Conservation (phyloP, 1,284 basidiomycete species). For the Papiliotrema fonsecae region DNA sequence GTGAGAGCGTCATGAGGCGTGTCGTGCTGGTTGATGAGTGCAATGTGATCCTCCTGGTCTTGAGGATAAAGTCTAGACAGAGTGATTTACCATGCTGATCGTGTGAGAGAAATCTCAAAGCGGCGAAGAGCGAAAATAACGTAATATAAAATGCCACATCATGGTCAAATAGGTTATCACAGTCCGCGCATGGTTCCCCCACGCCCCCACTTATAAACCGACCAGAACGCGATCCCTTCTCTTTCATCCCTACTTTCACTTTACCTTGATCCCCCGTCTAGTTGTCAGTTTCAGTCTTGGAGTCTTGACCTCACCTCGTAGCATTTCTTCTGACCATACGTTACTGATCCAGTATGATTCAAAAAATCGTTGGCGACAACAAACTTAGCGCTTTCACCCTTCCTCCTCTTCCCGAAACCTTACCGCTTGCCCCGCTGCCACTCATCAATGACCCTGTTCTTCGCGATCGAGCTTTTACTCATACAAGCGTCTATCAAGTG, state of each 20-base stretch:
- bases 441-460: conserved; percentile 23
- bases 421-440: conserved; percentile 29
- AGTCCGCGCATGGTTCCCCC: neutral
- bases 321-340: no score
- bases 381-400: conserved; percentile 2
- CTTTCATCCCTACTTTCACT: no score
- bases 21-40: neutral
- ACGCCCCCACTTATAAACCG: no score
- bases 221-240: neutral
- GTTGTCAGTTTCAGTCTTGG: no score
- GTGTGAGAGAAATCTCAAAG: conserved; percentile 6
- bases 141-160: neutral
- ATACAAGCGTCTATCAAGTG: conserved; percentile 12
- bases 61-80: neutral
- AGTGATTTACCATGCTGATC: conserved; percentile 1
- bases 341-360: neutral
- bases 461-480: conserved; percentile 20
- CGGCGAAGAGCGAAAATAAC: neutral
- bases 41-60: conserved; percentile 2
- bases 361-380: neutral
- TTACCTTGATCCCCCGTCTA: no score
- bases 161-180: neutral
- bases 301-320: no score
- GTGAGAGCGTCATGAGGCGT: conserved; percentile 11
- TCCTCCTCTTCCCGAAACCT: conserved; percentile 12